A percentile compares a stretch with the other conserved stretches of the same genome.
phyloP scores from a whole-genome alignment of 768 basidiomycete species.

The Podaxis pistillaris region DNA sequence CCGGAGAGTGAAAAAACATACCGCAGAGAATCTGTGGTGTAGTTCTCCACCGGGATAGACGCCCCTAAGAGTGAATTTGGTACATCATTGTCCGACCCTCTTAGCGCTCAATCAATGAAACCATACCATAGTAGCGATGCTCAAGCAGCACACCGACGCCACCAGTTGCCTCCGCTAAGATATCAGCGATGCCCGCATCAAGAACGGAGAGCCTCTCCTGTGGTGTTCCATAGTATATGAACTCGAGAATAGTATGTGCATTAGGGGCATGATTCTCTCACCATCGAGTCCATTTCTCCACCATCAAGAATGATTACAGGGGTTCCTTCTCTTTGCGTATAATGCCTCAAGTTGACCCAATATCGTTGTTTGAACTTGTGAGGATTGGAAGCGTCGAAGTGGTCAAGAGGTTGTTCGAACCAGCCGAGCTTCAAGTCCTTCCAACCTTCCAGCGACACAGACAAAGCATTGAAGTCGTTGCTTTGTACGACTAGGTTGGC shows the following conservation, averaged over 20 bases:
- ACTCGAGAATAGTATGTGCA: not conserved
- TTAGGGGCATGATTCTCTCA: not conserved
- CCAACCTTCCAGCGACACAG: not conserved
- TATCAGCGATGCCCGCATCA: slow-evolving; percentile 82
- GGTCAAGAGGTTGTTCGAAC: slow-evolving; percentile 86
- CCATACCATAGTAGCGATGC: slow-evolving; percentile 82
- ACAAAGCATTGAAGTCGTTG: not conserved
- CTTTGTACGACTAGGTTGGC: not conserved
- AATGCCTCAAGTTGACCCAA: slow-evolving; percentile 89
- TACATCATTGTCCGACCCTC: not conserved
- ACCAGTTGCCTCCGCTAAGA: slow-evolving; percentile 78
- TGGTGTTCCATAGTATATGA: not conserved
- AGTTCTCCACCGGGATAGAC: not conserved
- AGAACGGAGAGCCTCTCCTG: slow-evolving; percentile 55
- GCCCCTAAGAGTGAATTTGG: not conserved
- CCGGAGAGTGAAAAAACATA: not conserved
- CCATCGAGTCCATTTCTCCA: slow-evolving; percentile 59
- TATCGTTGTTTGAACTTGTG: slow-evolving; percentile 84
- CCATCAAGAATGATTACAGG: slow-evolving; percentile 92
- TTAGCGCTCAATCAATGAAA: not conserved
- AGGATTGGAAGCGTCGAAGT: slow-evolving; percentile 53
- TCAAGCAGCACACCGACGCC: slow-evolving; percentile 88
- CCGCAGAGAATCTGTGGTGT: not conserved
- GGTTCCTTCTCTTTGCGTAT: slow-evolving; percentile 62
- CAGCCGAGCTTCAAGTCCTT: slow-evolving; percentile 28